Percentiles rank a stretch among this genome's conserved stretches.
phyloP scores from a whole-genome alignment of 192 early-diverging fungal species.

The Powellomyces hirtus region DNA sequence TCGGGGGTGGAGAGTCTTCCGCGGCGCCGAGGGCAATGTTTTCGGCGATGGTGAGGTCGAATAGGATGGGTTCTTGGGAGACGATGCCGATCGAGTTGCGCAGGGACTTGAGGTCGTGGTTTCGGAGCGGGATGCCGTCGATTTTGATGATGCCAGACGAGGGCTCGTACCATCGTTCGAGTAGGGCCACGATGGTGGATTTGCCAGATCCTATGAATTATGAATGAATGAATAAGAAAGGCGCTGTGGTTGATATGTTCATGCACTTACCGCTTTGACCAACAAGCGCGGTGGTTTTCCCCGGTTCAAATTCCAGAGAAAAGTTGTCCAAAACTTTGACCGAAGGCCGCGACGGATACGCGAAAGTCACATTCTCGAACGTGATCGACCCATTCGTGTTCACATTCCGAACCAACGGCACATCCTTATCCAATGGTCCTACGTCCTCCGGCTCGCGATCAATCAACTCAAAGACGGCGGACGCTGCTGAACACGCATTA shows the following conservation, averaged over 20 bases:
- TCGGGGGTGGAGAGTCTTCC: conserved; percentile 59
- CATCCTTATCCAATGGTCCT: conserved; percentile 36
- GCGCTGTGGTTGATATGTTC: background rate
- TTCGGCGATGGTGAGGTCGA: conserved; percentile 42
- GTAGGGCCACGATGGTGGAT: conserved; percentile 75
- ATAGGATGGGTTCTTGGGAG: conserved; percentile 48
- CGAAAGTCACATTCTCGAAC: conserved; percentile 67
- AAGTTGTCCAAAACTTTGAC: conserved; percentile 47
- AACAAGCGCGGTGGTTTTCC: conserved; percentile 86
- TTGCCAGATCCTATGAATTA: conserved; percentile 79
- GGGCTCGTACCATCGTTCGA: conserved; percentile 78
- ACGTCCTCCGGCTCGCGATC: conserved; percentile 70
- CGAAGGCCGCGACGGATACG: conserved; percentile 56
- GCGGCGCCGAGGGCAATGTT: conserved; percentile 53
- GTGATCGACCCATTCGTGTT: background rate
- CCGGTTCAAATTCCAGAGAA: conserved; percentile 53
- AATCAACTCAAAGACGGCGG: conserved; percentile 65
- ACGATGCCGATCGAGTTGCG: conserved; percentile 78
- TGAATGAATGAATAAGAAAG: conserved; percentile 19
- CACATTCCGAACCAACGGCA: conserved; percentile 49
- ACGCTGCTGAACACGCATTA: conserved; percentile 78
- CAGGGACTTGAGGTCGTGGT: conserved; percentile 71
- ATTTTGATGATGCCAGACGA: conserved; percentile 47
- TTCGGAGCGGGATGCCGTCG: conserved; percentile 73
- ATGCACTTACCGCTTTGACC: conserved; percentile 69